These are phyloP conservation scores for Colletotrichum tanaceti DNA, from an alignment of 2,329 filamentous ascomycete genomes.

Conservation along the genomic window DNA sequence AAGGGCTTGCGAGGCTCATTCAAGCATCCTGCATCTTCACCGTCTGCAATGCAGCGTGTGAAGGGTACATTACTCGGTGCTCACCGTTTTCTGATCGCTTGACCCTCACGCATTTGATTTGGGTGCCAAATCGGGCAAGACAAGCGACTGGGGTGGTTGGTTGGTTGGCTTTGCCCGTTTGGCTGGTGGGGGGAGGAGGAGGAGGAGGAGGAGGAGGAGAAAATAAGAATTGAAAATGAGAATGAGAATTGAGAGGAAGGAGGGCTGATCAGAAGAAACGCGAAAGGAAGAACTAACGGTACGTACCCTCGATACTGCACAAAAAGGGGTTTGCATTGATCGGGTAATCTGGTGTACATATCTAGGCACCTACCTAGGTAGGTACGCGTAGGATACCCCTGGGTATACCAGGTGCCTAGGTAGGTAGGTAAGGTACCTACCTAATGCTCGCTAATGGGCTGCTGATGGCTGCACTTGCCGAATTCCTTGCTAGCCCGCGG, in stretches of 20 bases:
- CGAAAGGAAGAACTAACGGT: neutral
- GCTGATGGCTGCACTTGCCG: neutral
- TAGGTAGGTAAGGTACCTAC: too few species aligned
- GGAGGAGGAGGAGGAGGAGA: conserved; percentile 3
- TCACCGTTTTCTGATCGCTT: conserved; percentile 12
- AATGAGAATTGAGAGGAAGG: neutral
- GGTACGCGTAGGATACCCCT: too few species aligned
- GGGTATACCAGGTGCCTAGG: too few species aligned
- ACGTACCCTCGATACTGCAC: conserved; percentile 16
- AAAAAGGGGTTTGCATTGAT: conserved; percentile 5
- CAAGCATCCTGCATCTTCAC: neutral
- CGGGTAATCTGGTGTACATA: too few species aligned
- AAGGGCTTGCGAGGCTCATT: neutral
- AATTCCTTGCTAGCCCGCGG: conserved; percentile 3
- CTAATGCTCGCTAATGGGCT: too few species aligned
- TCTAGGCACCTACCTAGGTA: too few species aligned
- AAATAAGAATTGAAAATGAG: too few species aligned
- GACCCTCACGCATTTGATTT: neutral
- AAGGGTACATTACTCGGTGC: conserved; percentile 28
- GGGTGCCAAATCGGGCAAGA: conserved; percentile 7
- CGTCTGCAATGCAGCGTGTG: neutral
- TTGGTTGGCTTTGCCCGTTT: too few species aligned
- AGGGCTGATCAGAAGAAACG: conserved; percentile 9
- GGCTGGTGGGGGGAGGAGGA: neutral
- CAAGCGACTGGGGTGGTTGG: too few species aligned